Percentiles rank a stretch among this genome's conserved stretches.
Conservation (phyloP, 257 asterid species). For the Mentha longifolia region DNA sequence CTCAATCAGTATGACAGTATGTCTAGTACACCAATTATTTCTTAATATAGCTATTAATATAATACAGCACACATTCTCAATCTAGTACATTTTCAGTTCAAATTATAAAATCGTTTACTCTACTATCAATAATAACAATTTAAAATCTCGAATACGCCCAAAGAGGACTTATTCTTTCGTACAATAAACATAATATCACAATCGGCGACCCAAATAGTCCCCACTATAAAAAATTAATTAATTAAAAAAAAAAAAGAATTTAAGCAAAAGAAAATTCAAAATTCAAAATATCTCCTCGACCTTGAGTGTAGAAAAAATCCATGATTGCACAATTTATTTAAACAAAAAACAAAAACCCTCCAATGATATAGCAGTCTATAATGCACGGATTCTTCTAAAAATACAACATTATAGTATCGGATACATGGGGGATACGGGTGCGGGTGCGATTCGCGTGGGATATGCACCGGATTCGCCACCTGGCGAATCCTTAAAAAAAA, state of each 20-base stretch:
- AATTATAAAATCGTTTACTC: background rate
- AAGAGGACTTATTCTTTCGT: background rate
- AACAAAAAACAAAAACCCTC: background rate
- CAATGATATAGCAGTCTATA: slow-evolving; percentile 21
- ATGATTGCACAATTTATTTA: too few species aligned
- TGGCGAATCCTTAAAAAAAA: too few species aligned
- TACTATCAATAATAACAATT: background rate
- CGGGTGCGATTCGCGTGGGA: too few species aligned
- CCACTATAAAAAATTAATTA: too few species aligned
- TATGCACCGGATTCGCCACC: too few species aligned
- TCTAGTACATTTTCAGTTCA: background rate
- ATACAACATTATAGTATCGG: too few species aligned
- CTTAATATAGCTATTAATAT: background rate
- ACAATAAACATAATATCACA: background rate
- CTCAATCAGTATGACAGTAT: background rate
- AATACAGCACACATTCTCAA: background rate
- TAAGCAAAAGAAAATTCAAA: background rate
- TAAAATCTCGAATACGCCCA: background rate
- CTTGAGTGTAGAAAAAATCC: background rate
- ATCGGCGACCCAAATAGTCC: background rate
- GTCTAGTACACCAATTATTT: background rate
- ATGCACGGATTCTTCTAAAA: too few species aligned
- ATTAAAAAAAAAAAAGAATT: background rate
- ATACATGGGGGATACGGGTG: too few species aligned
- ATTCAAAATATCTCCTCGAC: background rate